Base-by-base conservation (phyloP, 75 land plant species). In the Selaginella tamariscina region DNA sequence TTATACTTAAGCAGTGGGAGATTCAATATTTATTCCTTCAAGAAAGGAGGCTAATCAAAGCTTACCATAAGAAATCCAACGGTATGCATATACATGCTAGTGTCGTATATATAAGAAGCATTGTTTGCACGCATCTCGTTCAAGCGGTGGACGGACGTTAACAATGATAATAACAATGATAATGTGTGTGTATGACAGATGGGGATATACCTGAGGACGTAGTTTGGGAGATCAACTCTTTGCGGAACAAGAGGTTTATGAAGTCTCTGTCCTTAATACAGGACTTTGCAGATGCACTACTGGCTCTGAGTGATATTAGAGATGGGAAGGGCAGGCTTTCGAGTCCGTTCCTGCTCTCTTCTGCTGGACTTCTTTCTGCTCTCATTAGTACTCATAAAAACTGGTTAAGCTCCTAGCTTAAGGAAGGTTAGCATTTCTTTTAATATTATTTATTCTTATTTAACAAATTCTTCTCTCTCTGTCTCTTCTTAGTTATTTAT, bases 341-440 rank as follows among this genome's bases (percentile, higher is more conserved):
- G 5, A 70, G 31, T 24, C 88, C 96, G 20, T 60, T 94, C 33
- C 30, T 85, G 59, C 56, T 89, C 54, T 72, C 96, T 20, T 79
- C 54, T n/a, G 96, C 96, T 39, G 98, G 98, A 15, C 64, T 94
- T 8, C 30, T 94, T 9, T 94, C 98, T 24, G 98, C 98, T 1
- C 64, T 90, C 21, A 94, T 94, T 32, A 90, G 96, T 33, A 80
- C 96, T 21, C 91, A 90, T 62, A 94, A 89, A 84, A 94, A 90
- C 71, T 94, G 98, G 98, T 20, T n/a, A 22, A 32, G 11, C 68
- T 33, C 5, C 59, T 54, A 54, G 21, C 21, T n/a, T n/a, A n/a
- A n/a, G n/a, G n/a, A n/a, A n/a, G n/a, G n/a, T n/a, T n/a, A n/a
- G n/a, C n/a, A n/a, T n/a, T n/a, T n/a, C n/a, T n/a, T n/a, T n/a